These are phyloP conservation scores for Microbotryum violaceum DNA, from an alignment of 1,284 basidiomycete species.

Conservation along the genomic window DNA sequence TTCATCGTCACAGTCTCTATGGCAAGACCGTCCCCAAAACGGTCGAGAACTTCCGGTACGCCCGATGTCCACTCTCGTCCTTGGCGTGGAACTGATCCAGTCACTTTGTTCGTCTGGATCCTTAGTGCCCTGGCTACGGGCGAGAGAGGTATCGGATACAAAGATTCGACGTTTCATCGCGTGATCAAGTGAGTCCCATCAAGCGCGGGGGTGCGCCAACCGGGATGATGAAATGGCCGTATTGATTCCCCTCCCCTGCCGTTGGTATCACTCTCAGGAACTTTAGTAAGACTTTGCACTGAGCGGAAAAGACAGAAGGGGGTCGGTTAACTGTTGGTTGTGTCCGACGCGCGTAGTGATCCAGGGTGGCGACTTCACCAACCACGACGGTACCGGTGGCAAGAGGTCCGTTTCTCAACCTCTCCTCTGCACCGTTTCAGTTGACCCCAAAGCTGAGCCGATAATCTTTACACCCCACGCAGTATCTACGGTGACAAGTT, in stretches of 20 bases:
- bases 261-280: slow-evolving; percentile 4
- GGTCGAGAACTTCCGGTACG: slow-evolving; percentile 53
- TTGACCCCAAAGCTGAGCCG: neutral
- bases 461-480: neutral
- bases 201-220: no score
- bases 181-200: slow-evolving; percentile 51
- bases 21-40: slow-evolving; percentile 69
- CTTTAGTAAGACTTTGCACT: slow-evolving; percentile 1
- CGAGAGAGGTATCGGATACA: slow-evolving; percentile 64
- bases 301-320: slow-evolving; percentile 5
- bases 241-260: neutral
- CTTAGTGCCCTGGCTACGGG: slow-evolving; percentile 56
- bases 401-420: slow-evolving; percentile 20
- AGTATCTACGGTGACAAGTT: slow-evolving; percentile 40
- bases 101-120: slow-evolving; percentile 28
- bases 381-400: slow-evolving; percentile 41
- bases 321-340: neutral
- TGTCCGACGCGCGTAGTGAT: neutral
- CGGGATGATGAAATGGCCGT: no score
- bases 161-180: slow-evolving; percentile 52
- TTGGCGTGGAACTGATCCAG: no score
- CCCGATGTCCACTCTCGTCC: no score
- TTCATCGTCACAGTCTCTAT: slow-evolving; percentile 6
- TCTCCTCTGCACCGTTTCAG: neutral
- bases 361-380: slow-evolving; percentile 61